phyloP scores from a whole-genome alignment of 768 basidiomycete genomes.

The Dioszegia crocea region DNA sequence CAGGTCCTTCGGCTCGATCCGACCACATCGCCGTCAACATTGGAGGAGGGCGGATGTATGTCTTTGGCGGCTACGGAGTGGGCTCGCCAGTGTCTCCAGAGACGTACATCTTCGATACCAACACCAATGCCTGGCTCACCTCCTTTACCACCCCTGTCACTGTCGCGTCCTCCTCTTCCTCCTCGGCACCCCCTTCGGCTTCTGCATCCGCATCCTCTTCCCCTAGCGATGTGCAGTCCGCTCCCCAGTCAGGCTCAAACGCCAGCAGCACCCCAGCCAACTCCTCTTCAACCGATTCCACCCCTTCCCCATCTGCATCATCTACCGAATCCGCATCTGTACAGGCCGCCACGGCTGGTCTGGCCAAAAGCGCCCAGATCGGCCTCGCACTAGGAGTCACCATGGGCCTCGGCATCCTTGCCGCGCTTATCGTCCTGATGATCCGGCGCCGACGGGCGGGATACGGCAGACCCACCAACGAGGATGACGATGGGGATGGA shows the following conservation, averaged over 20 bases:
- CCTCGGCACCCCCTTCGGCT: neutral
- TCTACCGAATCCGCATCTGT: conserved; percentile 49
- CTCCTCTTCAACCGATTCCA: neutral
- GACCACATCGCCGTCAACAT: conserved; percentile 70
- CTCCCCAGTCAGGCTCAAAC: conserved; percentile 4
- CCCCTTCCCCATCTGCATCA: conserved; percentile 6
- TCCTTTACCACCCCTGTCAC: neutral
- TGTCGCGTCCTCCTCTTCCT: neutral
- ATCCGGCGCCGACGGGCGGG: conserved; percentile 9
- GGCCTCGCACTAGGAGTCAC: conserved; percentile 63
- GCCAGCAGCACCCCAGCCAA: neutral
- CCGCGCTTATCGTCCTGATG: conserved; percentile 53
- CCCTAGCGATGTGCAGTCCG: neutral
- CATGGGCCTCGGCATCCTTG: conserved; percentile 55
- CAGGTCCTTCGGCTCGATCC: conserved; percentile 60
- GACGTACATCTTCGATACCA: conserved; percentile 50
- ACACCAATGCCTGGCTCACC: conserved; percentile 27
- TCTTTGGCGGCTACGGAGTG: conserved; percentile 59
- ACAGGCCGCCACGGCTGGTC: conserved; percentile 2
- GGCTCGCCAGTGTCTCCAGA: conserved; percentile 58
- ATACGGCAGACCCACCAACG: neutral
- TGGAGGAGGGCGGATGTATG: conserved; percentile 58
- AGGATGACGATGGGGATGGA: neutral
- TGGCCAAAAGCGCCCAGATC: conserved; percentile 55
- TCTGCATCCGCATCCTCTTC: neutral